Evolutionary conservation across 2,329 filamentous ascomycete species (phyloP), one percentile per base, ranked within the genome.

Genomic region (Fonsecaea monophora): DNA sequence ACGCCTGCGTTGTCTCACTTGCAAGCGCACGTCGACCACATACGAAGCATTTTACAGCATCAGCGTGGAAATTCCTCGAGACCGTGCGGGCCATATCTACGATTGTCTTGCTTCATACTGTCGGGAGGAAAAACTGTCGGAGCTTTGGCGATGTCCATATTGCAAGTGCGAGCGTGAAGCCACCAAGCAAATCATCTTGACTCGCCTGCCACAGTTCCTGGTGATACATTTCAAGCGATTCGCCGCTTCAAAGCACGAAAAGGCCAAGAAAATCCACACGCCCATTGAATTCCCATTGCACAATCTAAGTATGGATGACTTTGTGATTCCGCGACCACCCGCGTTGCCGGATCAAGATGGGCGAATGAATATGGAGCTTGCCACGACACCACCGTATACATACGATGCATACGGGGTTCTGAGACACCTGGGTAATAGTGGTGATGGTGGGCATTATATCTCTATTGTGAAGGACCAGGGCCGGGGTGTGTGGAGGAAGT

Each of bases 381-480:
- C 73, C 61, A 80, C 73, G 63, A 80, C 75, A 60, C 76, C 77
- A 0, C 89, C 91, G 0, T 92, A 91, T 74, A 81, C 83, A 4
- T 99, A 97, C 77, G 90, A 96, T 75, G 89, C 91, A 60, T 97
- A 96, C 76, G 94, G 89, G 1, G 90, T 97, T 6, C 87, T 96
- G 62, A 84, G 91, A 68, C 94, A 97, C 77, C 79, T 86, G 3
- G 94, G 94, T 25, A 80, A 81, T 0, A 87, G 84, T 0, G 82
- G 91, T 60, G 86, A 87, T 42, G 87, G 86, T 59, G 94, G 94
- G 0, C 94, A 97, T 78, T 97, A 97, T 77, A 89, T 90, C 61
- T 85, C 89, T 3, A 88, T 90, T 65, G 86, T 91, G 68, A 86
- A 86, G 53, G 87, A 90, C 72, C 82, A 84, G 42, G 82, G 81